Base-by-base conservation (phyloP, 2,329 filamentous ascomycete genomes). In the Lasiodiplodia sp. region DNA sequence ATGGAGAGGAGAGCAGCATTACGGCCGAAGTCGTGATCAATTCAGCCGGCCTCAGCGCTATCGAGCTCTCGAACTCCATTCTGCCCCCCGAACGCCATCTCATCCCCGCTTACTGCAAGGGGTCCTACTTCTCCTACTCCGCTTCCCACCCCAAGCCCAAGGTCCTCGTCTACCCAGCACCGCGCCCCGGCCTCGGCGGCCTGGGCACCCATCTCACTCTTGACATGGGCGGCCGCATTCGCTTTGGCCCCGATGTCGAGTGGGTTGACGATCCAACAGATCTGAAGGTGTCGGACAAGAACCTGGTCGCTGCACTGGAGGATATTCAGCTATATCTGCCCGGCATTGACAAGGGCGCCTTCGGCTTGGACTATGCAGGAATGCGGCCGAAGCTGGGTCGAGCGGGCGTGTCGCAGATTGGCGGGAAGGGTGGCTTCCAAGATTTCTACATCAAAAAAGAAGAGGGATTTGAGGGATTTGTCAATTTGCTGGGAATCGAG, bases 201-300 rank as follows among this genome's bases (percentile, higher is more conserved):
- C 83, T 99, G 0, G 96, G 96, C 58, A 98, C 96, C 0, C 96
- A 99, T 79, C 84, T 99, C 21, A 99, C 96, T 0, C 86, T 98
- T 68, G 96, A 99, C 78, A 86, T 98, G 81, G 87, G 84, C 0
- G 94, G 95, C 0, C 88, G 92, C 0, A 86, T 98, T 53, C 91
- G 93, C 47, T 99, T 99, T 79, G 96, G 96, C 0, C 96, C 96
- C 0, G 96, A 99, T 76, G 92, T 97, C 16, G 93, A 98, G 78
- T 98, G 96, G 96, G 91, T 97, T 0, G 87, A 91, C 60, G 82
- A 85, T 1, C 88, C 93, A 0, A 80, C 82, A 10, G 89, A 97
- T 74, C 84, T 97, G n/a, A 83, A 84, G 1, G 90, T 92, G 18
- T 93, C 88, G 72, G 81, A 84, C 1, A 83, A 83, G 25, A 85